These are phyloP conservation scores for thale cress (Arabidopsis thaliana) DNA, from an alignment of 345 rosid genomes.

Conservation along the genomic window DNA sequence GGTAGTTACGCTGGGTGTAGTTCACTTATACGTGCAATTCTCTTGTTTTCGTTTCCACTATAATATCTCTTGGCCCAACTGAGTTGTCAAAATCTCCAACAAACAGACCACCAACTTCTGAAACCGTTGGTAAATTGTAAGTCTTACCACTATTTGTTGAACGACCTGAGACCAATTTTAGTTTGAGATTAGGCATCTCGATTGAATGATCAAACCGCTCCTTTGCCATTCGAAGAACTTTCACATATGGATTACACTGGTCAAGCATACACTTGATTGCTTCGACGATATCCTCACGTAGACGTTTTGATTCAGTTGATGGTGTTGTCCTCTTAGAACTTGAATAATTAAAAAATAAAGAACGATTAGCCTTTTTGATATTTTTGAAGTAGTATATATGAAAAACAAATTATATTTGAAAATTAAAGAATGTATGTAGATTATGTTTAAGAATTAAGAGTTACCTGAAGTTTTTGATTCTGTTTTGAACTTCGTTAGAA, in stretches of 20 bases:
- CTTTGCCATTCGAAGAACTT: not conserved
- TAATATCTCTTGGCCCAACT: not conserved
- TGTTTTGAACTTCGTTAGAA: conserved; percentile 6
- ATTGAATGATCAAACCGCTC: not conserved
- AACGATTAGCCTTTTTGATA: too few relatives aligned
- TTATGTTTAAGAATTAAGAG: too few relatives aligned
- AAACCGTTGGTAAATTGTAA: not conserved
- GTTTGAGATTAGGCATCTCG: not conserved
- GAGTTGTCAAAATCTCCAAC: not conserved
- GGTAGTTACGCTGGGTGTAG: not conserved
- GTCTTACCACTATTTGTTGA: not conserved
- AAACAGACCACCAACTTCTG: not conserved
- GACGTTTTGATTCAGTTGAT: too few relatives aligned
- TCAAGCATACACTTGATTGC: not conserved
- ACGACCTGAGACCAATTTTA: not conserved
- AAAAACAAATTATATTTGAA: too few relatives aligned
- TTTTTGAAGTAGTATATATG: too few relatives aligned
- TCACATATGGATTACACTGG: not conserved
- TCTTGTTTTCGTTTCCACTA: not conserved
- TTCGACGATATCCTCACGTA: not conserved
- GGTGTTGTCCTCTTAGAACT: not conserved
- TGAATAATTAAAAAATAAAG: not conserved
- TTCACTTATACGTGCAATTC: conserved; percentile 9
- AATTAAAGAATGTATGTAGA: not conserved
- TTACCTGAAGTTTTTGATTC: conserved; percentile 11